Evolutionary conservation across 1,284 basidiomycete species (phyloP).

Genomic region (Coniferiporia weirii): DNA sequence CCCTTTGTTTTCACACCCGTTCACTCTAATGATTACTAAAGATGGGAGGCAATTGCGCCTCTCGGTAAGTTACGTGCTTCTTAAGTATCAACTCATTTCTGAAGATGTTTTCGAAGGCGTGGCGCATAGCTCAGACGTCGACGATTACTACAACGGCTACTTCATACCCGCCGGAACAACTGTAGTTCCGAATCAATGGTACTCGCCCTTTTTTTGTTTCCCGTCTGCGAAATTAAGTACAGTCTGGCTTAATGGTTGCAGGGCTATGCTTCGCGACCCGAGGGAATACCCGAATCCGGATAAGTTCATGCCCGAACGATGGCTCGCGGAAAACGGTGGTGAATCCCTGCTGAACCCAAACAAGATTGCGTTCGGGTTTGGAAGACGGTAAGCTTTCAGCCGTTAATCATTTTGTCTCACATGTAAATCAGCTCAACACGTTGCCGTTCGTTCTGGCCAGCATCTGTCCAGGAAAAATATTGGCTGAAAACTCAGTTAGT

Average conservation of each 20-base stretch:
- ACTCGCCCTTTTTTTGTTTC: background rate
- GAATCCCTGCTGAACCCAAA: background rate
- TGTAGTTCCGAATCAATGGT: conserved; percentile 17
- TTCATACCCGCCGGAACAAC: conserved; percentile 16
- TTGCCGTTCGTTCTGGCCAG: background rate
- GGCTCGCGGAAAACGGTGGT: background rate
- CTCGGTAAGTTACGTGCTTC: background rate
- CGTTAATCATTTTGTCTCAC: background rate
- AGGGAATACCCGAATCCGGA: background rate
- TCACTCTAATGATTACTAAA: background rate
- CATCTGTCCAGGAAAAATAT: background rate
- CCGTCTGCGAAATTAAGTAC: background rate
- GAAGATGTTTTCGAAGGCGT: conserved; percentile 17
- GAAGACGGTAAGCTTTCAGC: conserved; percentile 1
- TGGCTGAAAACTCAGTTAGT: background rate
- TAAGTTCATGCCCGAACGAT: conserved; percentile 1
- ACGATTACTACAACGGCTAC: conserved; percentile 19
- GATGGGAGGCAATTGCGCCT: background rate
- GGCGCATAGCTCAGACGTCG: conserved; percentile 25
- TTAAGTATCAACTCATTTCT: background rate
- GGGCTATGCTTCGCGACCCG: conserved; percentile 3
- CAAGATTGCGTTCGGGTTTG: conserved; percentile 7
- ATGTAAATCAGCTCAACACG: no score
- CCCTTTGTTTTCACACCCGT: background rate
- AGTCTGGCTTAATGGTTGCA: background rate